Evolutionary conservation across 805 yeast species (phyloP).

Genomic region (Ogataea zsoltii): DNA sequence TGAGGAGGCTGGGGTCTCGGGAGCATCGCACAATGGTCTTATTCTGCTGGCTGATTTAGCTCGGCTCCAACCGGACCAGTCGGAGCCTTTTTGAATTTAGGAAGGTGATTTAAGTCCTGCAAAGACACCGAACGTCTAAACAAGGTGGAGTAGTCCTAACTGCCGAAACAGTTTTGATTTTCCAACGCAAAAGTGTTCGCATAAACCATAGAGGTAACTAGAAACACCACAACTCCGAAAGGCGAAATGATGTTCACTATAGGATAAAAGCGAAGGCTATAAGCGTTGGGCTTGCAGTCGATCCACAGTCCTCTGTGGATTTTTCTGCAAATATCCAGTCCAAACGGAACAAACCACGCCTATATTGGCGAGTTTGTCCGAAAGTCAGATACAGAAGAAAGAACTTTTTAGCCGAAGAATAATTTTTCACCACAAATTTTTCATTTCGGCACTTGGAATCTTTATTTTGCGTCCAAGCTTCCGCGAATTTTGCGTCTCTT

Average conservation of each 20-base stretch:
- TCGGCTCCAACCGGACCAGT: too few relatives aligned
- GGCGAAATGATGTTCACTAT: constrained; percentile 12
- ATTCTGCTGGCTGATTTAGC: too few relatives aligned
- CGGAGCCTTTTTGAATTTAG: too few relatives aligned
- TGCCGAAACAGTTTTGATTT: constrained; percentile 18
- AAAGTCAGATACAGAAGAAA: too few relatives aligned
- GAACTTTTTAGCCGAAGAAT: not conserved
- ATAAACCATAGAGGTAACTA: constrained; percentile 18
- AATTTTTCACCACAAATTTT: not conserved
- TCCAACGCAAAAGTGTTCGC: constrained; percentile 30
- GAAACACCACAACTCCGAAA: constrained; percentile 10
- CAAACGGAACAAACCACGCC: too few relatives aligned
- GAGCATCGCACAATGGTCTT: too few relatives aligned
- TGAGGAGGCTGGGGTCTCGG: too few relatives aligned
- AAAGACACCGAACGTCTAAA: constrained; percentile 23
- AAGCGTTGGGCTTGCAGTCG: constrained; percentile 19
- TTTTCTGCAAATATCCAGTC: not conserved
- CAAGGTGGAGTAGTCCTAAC: constrained; percentile 32
- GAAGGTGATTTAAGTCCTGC: constrained; percentile 32
- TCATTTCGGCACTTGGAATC: not conserved
- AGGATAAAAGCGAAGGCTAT: constrained; percentile 26
- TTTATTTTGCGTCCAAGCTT: too few relatives aligned
- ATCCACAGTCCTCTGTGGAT: not conserved
- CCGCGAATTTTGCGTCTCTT: too few relatives aligned
- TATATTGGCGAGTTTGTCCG: too few relatives aligned